phyloP scores from a whole-genome alignment of 108 stramenopile genomes.

The Nitzschia sp. region DNA sequence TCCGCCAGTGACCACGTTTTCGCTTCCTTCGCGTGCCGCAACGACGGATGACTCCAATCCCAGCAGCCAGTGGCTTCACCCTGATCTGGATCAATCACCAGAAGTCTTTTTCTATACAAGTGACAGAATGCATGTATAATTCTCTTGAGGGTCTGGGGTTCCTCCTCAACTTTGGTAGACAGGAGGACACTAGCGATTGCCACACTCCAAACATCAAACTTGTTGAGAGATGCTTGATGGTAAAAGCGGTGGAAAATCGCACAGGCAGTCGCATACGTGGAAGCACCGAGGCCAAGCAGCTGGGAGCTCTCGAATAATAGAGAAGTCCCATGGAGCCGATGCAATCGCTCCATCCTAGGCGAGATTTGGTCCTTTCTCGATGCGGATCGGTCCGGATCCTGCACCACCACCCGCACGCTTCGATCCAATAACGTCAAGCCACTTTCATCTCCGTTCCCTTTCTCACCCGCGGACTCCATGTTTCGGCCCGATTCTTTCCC shows the following conservation, averaged over 20 bases:
- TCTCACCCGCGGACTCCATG: background rate
- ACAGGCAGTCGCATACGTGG: conserved; percentile 47
- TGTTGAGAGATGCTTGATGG: conserved; percentile 55
- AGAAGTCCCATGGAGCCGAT: conserved; percentile 80
- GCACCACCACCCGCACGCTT: conserved; percentile 25
- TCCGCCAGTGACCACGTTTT: conserved; percentile 22
- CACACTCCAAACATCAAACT: conserved; percentile 70
- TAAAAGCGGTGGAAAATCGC: conserved; percentile 78
- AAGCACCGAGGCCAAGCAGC: conserved; percentile 30
- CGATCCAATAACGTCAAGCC: conserved; percentile 42
- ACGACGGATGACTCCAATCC: conserved; percentile 20
- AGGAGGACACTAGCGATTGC: conserved; percentile 68
- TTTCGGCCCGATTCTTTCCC: too few species aligned
- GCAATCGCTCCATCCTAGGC: conserved; percentile 56
- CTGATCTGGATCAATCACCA: conserved; percentile 31
- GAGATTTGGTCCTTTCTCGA: conserved; percentile 42
- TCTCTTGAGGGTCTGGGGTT: conserved; percentile 34
- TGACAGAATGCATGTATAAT: conserved; percentile 64
- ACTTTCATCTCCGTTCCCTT: background rate
- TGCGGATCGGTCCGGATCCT: conserved; percentile 31
- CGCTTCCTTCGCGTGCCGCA: conserved; percentile 3
- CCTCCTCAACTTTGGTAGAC: conserved; percentile 74
- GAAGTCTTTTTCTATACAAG: conserved; percentile 60
- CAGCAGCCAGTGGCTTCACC: background rate
- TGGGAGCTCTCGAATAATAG: conserved; percentile 42